Percentiles rank a stretch among this genome's conserved stretches.
Evolutionary conservation across 2,329 filamentous ascomycete genomes (phyloP).

Genomic region (Bretziella fagacearum): DNA sequence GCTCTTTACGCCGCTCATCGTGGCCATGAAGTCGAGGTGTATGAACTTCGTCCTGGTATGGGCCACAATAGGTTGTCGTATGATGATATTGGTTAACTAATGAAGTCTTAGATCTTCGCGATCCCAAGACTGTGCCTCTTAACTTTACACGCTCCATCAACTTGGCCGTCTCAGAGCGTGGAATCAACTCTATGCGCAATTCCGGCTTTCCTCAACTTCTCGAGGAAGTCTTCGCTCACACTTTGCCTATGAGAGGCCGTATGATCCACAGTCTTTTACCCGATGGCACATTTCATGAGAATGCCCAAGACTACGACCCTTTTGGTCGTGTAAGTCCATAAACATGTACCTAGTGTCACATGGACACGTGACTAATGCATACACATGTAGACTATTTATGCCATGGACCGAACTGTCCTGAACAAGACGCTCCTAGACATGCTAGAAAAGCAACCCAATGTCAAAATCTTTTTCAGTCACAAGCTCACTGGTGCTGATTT

Average conservation of each 20-base stretch:
- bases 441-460: constrained; percentile 69
- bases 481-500: constrained; percentile 88
- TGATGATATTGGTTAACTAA: neutral
- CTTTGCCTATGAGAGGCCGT: constrained; percentile 84
- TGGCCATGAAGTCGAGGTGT: constrained; percentile 81
- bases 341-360: neutral
- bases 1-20: constrained; percentile 81
- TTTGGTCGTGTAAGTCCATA: constrained; percentile 66
- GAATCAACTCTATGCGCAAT: constrained; percentile 70
- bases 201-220: constrained; percentile 51
- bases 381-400: constrained; percentile 60
- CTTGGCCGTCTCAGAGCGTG: constrained; percentile 79
- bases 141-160: constrained; percentile 99
- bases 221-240: constrained; percentile 54
- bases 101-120: constrained; percentile 55
- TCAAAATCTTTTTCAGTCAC: constrained; percentile 82
- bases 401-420: constrained; percentile 67
- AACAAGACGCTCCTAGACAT: constrained; percentile 75
- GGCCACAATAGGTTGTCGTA: constrained; percentile 15
- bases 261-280: constrained; percentile 74
- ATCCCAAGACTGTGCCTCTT: constrained; percentile 64
- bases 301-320: constrained; percentile 77
- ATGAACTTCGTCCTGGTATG: constrained; percentile 81
- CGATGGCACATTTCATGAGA: constrained; percentile 52
- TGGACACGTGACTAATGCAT: neutral